Percentiles rank a stretch among this genome's conserved stretches.
Evolutionary conservation across 305 asterid species (phyloP).

Genomic region (Solanum hybrid): DNA sequence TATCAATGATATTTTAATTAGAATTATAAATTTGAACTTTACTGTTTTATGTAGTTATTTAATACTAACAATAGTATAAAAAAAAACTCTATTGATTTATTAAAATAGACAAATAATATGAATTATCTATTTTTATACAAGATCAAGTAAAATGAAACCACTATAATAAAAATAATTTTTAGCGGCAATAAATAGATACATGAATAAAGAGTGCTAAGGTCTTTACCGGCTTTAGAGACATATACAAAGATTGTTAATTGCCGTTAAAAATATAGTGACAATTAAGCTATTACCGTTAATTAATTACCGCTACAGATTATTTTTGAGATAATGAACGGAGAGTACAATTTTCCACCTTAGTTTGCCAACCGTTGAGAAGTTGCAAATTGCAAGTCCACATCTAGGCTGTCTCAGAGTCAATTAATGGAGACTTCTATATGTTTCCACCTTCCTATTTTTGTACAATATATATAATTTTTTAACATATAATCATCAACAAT

Average conservation of each 20-base stretch:
- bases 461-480: not conserved
- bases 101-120: not conserved
- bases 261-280: no score
- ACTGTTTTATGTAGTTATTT: not conserved
- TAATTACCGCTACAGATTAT: no score
- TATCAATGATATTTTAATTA: not conserved
- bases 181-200: no score
- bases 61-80: not conserved
- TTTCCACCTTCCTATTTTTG: not conserved
- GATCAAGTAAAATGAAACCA: not conserved
- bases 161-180: no score
- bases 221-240: no score
- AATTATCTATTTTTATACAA: not conserved
- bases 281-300: no score
- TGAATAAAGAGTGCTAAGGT: no score
- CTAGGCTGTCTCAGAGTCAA: slow-evolving; percentile 25
- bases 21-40: not conserved
- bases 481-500: not conserved
- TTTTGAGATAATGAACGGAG: not conserved
- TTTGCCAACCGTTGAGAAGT: slow-evolving; percentile 41
- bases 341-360: slow-evolving; percentile 23
- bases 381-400: slow-evolving; percentile 13
- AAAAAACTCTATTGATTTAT: not conserved
- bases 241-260: no score
- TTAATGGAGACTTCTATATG: slow-evolving; percentile 25